phyloP scores from a whole-genome alignment of 106 monocot species.

The Hemerocallis citrina region DNA sequence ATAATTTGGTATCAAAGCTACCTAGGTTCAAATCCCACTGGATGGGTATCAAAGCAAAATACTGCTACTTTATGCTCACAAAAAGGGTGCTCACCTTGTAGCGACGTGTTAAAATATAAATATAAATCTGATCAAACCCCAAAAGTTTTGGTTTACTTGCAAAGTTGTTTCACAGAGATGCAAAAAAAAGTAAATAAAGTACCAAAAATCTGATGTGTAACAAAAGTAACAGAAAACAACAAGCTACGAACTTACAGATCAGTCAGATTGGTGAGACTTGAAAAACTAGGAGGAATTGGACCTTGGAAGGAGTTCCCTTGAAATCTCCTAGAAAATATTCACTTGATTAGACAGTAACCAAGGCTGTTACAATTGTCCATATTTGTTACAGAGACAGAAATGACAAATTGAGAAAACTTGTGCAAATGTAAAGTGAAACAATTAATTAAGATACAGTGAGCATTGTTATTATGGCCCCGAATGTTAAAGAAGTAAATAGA shows the following conservation, averaged over 20 bases:
- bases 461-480: not conserved
- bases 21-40: too few relatives aligned
- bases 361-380: not conserved
- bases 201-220: not conserved
- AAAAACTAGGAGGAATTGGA: constrained; percentile 58
- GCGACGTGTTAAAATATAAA: too few relatives aligned
- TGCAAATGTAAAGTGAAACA: not conserved
- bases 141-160: too few relatives aligned
- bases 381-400: not conserved
- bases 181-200: not conserved
- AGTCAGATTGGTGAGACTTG: constrained; percentile 29
- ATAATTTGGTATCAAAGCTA: too few relatives aligned
- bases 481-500: not conserved
- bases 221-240: not conserved
- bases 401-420: not conserved
- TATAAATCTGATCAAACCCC: too few relatives aligned
- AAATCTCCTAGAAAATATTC: constrained; percentile 39
- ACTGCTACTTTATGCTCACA: too few relatives aligned
- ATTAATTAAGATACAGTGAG: too few relatives aligned
- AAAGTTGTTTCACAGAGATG: too few relatives aligned
- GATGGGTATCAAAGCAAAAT: too few relatives aligned
- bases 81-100: too few relatives aligned
- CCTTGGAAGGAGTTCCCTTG: constrained; percentile 74
- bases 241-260: constrained; percentile 19
- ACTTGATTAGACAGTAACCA: constrained; percentile 2